Base-by-base conservation (phyloP, 129 eudicot genomes). In the Logfia minima region DNA sequence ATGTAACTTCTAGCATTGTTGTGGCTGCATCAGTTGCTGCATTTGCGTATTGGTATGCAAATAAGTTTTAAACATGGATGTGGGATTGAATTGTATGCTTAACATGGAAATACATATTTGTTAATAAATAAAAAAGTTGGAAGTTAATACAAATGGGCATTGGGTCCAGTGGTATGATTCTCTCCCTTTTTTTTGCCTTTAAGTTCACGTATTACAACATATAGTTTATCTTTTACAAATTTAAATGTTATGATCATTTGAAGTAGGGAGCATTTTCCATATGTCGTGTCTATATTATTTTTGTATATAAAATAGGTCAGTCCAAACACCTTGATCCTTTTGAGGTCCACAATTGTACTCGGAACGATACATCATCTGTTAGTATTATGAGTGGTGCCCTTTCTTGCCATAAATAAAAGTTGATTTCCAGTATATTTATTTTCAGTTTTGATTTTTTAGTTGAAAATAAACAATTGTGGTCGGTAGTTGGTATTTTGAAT, bases 141-240 rank as follows among this genome's bases (percentile, higher is more conserved):
- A 0, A 0, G 0, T 0, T 8, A 0, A 35, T 0, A 0, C 4
- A 77, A 0, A 0, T 6, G 76, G 76, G 82, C 71, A 78, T 78
- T 78, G 60, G 82, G 76, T 78, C 71, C 70, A 70, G 82, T 78
- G 96, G 98, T 92, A 90, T 90, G 98, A 92, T 90, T 92, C 96
- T n/a, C n/a, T n/a, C n/a, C 76, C 65, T 51, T 65, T 0, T 4
- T 53, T 52, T 70, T 48, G 26, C 26, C 26, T 24, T 24, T 24
- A 0, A 24, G 26, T 24, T 24, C 26, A 24, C 26, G 26, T 24
- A 1, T 24, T 24, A 24, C 26, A 24, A 24, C n/a, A n/a, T n/a
- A n/a, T n/a, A n/a, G 68, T 35, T 7, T 35, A 35, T 6, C 1
- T 34, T 35, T 7, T 35, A 35, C 2, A 0, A 35, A 6, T 35